A percentile compares a stretch with the other conserved stretches of the same genome.
These are phyloP conservation scores for Glycine tomentella DNA, from an alignment of 306 rosid genomes.

Conservation along the genomic window DNA sequence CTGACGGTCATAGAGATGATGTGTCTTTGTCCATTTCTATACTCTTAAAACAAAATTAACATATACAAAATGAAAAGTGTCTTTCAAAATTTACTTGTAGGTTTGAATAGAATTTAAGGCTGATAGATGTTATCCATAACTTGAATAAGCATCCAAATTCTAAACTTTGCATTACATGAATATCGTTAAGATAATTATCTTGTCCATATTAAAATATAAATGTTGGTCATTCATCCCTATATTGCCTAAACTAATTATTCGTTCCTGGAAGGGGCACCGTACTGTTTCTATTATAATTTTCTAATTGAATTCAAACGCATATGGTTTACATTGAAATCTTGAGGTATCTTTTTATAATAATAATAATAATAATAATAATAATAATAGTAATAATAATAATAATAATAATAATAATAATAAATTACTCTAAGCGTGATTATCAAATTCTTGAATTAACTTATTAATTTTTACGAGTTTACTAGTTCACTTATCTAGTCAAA, in stretches of 20 bases:
- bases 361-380: too few relatives aligned
- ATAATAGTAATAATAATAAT: too few relatives aligned
- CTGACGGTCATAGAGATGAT: neutral
- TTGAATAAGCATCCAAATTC: constrained; percentile 13
- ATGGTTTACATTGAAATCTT: neutral
- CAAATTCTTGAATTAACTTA: too few relatives aligned
- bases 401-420: too few relatives aligned
- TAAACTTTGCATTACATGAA: neutral
- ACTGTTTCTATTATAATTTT: neutral
- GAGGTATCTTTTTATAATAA: neutral
- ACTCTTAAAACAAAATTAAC: neutral
- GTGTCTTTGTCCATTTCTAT: neutral
- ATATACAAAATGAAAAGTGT: neutral
- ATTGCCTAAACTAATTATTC: constrained; percentile 13
- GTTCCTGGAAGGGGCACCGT: neutral
- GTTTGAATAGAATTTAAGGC: neutral
- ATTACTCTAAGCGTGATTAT: too few relatives aligned
- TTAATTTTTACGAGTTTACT: too few relatives aligned
- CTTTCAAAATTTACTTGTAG: neutral
- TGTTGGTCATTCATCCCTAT: neutral
- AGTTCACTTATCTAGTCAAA: too few relatives aligned
- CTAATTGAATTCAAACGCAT: neutral
- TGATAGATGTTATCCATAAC: neutral
- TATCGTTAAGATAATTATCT: neutral
- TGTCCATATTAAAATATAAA: neutral